Base-by-base conservation (phyloP, 139 green algal genomes). In the Micractinium conductrix region DNA sequence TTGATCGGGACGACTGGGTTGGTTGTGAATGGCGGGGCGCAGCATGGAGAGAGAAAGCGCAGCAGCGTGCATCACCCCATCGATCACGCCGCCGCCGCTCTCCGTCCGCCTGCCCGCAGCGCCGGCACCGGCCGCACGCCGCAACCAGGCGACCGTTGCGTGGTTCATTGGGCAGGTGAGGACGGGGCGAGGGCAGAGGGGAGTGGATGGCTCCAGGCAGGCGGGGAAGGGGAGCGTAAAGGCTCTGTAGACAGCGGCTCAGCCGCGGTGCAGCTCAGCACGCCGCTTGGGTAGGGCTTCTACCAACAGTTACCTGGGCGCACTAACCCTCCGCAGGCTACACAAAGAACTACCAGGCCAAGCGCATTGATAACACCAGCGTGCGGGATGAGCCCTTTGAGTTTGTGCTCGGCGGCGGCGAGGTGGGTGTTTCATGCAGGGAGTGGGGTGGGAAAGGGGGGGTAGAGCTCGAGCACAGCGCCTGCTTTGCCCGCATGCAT, bases 341-440 rank as follows among this genome's bases (percentile, higher is more conserved):
- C 67, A 95, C 93, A 9, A 92, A 94, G 35, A 80, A 80, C 24
- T 88, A 89, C 53, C 87, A 88, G 65, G 92, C 85, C 33, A 95
- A 96, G 85, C 87, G 93, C 6, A 95, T 96, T 40, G 93, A 93
- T 84, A 96, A 96, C 87, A 94, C 93, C 19, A 91, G 81, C 9
- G 45, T 89, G 22, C 75, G 89, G 17, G 93, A 96, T 80, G 93
- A 96, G 82, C 93, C 93, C 1, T 96, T 93, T 81, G 86, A 92
- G 73, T 96, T 96, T 74, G 37, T 86, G 24, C 83, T 96, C 37
- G 93, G 93, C 5, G 33, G 40, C 1, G 78, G 84, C 1, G 45
- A 94, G 91, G 91, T 94, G 79, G 7, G 55, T 40, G 84, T 17
- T 30, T 58, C 48, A 16, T 19, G 53, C 14, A 38, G 63, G 30